phyloP scores from a whole-genome alignment of 2,329 filamentous ascomycete genomes.

The Setomelanomma holmii region DNA sequence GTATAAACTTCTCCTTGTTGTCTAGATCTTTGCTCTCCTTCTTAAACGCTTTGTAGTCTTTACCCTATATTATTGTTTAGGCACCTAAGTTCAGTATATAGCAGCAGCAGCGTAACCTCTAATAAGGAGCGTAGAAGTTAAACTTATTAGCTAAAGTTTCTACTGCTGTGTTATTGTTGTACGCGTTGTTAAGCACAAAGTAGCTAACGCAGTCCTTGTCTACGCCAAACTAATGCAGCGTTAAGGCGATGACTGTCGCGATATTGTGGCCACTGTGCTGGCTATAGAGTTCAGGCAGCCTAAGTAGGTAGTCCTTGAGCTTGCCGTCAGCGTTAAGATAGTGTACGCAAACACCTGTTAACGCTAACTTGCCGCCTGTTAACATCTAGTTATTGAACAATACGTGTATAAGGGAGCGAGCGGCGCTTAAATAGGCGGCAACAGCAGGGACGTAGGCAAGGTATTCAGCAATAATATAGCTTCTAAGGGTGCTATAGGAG shows the following conservation, averaged over 20 bases:
- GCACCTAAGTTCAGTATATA: slow-evolving; percentile 7
- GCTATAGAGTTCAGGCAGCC: not conserved
- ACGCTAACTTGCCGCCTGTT: slow-evolving; percentile 4
- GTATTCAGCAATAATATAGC: slow-evolving; percentile 12
- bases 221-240: slow-evolving; percentile 9
- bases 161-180: slow-evolving; percentile 10
- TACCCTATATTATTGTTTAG: slow-evolving; percentile 5
- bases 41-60: not conserved
- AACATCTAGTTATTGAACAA: slow-evolving; percentile 15
- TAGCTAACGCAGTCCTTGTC: slow-evolving; percentile 2
- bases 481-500: slow-evolving; percentile 21
- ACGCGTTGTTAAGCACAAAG: slow-evolving; percentile 7
- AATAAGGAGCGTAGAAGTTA: slow-evolving; percentile 2
- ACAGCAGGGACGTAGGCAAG: slow-evolving; percentile 7
- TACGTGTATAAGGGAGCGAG: slow-evolving; percentile 11
- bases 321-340: slow-evolving; percentile 6
- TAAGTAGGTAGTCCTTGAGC: slow-evolving; percentile 1
- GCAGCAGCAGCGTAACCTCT: slow-evolving; percentile 7
- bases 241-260: slow-evolving; percentile 5
- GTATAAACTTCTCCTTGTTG: not conserved
- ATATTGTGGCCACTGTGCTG: slow-evolving; percentile 11
- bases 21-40: not conserved
- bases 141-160: slow-evolving; percentile 1
- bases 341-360: slow-evolving; percentile 10
- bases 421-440: slow-evolving; percentile 1